Percentiles rank a stretch among this genome's conserved stretches.
phyloP scores from a whole-genome alignment of 176 grass and related monocot species.

The Ampelocalamus luodianensis region DNA sequence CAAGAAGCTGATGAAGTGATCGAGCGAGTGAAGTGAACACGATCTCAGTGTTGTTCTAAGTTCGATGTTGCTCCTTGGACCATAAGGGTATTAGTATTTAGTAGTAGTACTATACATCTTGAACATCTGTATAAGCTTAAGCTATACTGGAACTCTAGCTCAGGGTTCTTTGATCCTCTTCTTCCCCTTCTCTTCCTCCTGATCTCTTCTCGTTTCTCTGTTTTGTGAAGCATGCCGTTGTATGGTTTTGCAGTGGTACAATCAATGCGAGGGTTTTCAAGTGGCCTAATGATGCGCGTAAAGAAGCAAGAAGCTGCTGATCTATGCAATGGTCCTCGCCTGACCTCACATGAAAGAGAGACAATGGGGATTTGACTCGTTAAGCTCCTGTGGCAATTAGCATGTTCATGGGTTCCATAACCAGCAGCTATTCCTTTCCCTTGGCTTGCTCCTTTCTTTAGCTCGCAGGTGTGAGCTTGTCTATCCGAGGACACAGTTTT shows the following conservation, averaged over 20 bases:
- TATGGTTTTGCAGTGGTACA: slow-evolving; percentile 9
- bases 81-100: not conserved
- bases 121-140: slow-evolving; percentile 32
- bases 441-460: no score
- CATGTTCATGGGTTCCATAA: no score
- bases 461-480: no score
- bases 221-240: not conserved
- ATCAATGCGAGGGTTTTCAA: not conserved
- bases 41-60: slow-evolving; percentile 14
- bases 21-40: slow-evolving; percentile 23
- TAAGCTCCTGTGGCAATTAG: no score
- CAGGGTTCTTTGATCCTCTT: slow-evolving; percentile 26
- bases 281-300: not conserved
- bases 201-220: not conserved
- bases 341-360: slow-evolving; percentile 15
- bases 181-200: not conserved
- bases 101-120: not conserved
- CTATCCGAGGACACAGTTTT: no score
- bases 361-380: no score
- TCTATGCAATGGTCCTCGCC: slow-evolving; percentile 21
- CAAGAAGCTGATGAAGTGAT: not conserved
- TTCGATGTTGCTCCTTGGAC: not conserved
- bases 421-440: no score
- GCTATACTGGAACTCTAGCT: slow-evolving; percentile 32
- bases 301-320: not conserved